Percentiles rank a stretch among this genome's conserved stretches.
Evolutionary conservation across 495 filamentous ascomycete species (phyloP).

Genomic region (Podospora sp.): DNA sequence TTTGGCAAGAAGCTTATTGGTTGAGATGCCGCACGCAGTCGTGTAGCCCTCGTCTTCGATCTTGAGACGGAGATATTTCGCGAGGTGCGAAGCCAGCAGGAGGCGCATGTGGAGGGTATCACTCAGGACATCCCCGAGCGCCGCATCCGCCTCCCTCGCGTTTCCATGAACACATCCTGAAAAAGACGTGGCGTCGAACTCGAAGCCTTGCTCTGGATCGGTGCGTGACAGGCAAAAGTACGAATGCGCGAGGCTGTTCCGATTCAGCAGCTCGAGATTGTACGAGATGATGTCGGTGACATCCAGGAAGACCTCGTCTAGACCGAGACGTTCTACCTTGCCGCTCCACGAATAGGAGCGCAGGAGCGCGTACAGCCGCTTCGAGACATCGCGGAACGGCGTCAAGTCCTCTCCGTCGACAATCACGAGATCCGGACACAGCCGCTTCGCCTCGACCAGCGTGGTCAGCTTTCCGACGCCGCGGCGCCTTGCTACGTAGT

Average conservation of each 20-base stretch:
- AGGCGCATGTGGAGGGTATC: conserved; percentile 55
- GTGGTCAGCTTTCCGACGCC: conserved; percentile 84
- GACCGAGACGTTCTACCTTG: conserved; percentile 76
- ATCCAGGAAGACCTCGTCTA: conserved; percentile 80
- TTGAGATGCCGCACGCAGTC: conserved; percentile 83
- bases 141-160: neutral
- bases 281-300: conserved; percentile 83
- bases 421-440: conserved; percentile 83
- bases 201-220: conserved; percentile 80
- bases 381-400: conserved; percentile 82
- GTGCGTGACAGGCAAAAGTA: conserved; percentile 77
- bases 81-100: conserved; percentile 73
- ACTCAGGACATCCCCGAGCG: conserved; percentile 8
- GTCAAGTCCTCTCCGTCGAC: conserved; percentile 86
- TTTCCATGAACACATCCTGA: conserved; percentile 33
- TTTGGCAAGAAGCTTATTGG: conserved; percentile 82
- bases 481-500: conserved; percentile 78
- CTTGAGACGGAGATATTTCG: conserved; percentile 65
- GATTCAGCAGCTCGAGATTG: conserved; percentile 72
- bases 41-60: conserved; percentile 84
- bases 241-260: conserved; percentile 61
- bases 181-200: conserved; percentile 68
- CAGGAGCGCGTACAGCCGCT: conserved; percentile 72
- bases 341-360: conserved; percentile 71
- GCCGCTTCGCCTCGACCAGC: conserved; percentile 75